phyloP scores from a whole-genome alignment of 768 basidiomycete species.

The Kwoniella dejecticola region DNA sequence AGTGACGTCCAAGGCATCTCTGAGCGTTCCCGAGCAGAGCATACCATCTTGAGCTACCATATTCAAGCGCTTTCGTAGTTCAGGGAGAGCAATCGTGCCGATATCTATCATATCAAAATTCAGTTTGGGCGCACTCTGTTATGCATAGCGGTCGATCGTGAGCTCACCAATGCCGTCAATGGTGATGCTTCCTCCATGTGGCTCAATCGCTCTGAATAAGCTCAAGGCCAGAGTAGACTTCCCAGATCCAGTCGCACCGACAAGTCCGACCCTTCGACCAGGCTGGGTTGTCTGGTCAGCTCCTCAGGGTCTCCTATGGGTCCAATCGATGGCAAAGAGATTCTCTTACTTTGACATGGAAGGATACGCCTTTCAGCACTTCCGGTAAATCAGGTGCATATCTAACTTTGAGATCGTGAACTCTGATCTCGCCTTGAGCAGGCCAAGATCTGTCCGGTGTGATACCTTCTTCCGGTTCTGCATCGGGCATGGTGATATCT shows the following conservation, averaged over 20 bases:
- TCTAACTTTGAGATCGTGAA: constrained; percentile 40
- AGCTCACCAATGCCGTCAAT: constrained; percentile 52
- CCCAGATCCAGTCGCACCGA: constrained; percentile 50
- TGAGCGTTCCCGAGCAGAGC: constrained; percentile 51
- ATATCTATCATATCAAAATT: constrained; percentile 33
- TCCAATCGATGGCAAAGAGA: too few relatives aligned
- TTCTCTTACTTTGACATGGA: constrained; percentile 39
- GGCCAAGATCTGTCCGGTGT: constrained; percentile 47
- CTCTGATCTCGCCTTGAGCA: constrained; percentile 30
- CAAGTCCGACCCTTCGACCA: constrained; percentile 49
- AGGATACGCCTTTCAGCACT: constrained; percentile 47
- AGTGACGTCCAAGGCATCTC: constrained; percentile 52
- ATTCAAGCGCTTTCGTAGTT: constrained; percentile 47
- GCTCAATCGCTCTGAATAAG: constrained; percentile 47
- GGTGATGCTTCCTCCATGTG: constrained; percentile 36
- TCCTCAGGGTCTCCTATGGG: background rate
- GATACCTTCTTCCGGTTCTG: constrained; percentile 24
- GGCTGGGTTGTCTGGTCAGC: constrained; percentile 30
- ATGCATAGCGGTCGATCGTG: too few relatives aligned
- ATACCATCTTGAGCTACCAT: constrained; percentile 54
- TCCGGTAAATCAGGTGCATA: constrained; percentile 51
- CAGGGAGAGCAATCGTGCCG: constrained; percentile 28
- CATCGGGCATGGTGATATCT: constrained; percentile 41
- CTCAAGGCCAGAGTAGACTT: constrained; percentile 51
- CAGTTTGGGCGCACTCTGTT: too few relatives aligned